phyloP scores from a whole-genome alignment of 495 filamentous ascomycete genomes.

The Glonium stellatum region DNA sequence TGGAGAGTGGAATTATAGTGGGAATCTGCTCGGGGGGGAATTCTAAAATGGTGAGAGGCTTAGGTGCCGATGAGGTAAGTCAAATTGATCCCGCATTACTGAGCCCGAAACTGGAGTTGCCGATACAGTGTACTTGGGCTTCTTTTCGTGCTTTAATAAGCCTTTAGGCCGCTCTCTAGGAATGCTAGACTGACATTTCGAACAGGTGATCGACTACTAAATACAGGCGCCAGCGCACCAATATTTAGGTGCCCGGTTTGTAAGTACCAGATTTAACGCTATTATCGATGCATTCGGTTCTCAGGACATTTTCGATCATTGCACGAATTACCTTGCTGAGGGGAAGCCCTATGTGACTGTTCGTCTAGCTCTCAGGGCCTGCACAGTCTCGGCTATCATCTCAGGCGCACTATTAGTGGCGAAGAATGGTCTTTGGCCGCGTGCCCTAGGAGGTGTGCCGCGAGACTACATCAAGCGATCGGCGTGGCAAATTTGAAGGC shows the following conservation, averaged over 20 bases:
- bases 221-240: too few species aligned
- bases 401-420: slow-evolving; percentile 24
- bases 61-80: slow-evolving; percentile 35
- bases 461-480: slow-evolving; percentile 28
- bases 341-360: slow-evolving; percentile 34
- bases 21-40: slow-evolving; percentile 38
- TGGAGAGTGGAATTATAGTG: slow-evolving; percentile 35
- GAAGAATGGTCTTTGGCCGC: slow-evolving; percentile 33
- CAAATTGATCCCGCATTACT: too few species aligned
- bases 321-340: slow-evolving; percentile 30
- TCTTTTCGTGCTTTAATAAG: too few species aligned
- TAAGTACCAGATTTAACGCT: too few species aligned
- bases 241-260: too few species aligned
- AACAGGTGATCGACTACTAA: too few species aligned
- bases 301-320: slow-evolving; percentile 33
- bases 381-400: slow-evolving; percentile 25
- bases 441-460: slow-evolving; percentile 32
- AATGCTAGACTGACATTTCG: too few species aligned
- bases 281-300: slow-evolving; percentile 35
- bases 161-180: too few species aligned
- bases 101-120: too few species aligned
- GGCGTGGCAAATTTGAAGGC: slow-evolving; percentile 26
- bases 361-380: slow-evolving; percentile 25
- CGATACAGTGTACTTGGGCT: too few species aligned
- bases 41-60: slow-evolving; percentile 27